Evolutionary conservation across 257 asterid species (phyloP).

Genomic region (Avicennia marina): DNA sequence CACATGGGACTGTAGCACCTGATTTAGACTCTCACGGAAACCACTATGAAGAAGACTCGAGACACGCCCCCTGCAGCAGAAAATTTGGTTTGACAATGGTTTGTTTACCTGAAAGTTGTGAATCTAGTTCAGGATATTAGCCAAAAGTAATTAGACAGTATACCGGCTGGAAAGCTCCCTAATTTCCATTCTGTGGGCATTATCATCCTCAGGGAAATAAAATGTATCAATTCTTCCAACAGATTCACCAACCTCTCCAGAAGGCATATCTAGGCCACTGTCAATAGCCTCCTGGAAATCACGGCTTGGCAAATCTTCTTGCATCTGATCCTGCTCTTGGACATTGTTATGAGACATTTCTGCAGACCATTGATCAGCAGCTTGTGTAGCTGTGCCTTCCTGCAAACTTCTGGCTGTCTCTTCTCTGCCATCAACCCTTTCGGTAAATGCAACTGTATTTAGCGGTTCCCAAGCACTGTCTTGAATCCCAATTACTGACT

Average conservation of each 20-base stretch:
- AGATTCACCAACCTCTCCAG: conserved; percentile 42
- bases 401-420: conserved; percentile 18
- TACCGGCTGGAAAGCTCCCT: conserved; percentile 89
- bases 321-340: conserved; percentile 31
- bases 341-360: conserved; percentile 29
- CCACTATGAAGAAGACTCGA: conserved; percentile 79
- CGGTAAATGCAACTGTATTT: conserved; percentile 21
- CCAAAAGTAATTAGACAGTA: neutral
- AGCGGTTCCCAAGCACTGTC: too few species aligned
- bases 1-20: conserved; percentile 59
- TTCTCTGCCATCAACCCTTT: conserved; percentile 31
- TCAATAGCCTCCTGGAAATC: conserved; percentile 58
- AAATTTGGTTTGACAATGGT: neutral
- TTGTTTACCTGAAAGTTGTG: neutral
- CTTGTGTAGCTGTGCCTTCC: too few species aligned
- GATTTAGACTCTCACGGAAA: conserved; percentile 69
- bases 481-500: conserved; percentile 30
- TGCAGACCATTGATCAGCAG: conserved; percentile 28
- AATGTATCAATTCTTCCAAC: conserved; percentile 36
- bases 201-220: conserved; percentile 57
- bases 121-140: neutral
- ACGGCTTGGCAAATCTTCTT: conserved; percentile 57
- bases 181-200: conserved; percentile 53
- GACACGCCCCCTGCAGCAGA: conserved; percentile 72
- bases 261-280: conserved; percentile 64